Conservation (phyloP, 106 monocot genomes). For the Platanthera zijinensis region DNA sequence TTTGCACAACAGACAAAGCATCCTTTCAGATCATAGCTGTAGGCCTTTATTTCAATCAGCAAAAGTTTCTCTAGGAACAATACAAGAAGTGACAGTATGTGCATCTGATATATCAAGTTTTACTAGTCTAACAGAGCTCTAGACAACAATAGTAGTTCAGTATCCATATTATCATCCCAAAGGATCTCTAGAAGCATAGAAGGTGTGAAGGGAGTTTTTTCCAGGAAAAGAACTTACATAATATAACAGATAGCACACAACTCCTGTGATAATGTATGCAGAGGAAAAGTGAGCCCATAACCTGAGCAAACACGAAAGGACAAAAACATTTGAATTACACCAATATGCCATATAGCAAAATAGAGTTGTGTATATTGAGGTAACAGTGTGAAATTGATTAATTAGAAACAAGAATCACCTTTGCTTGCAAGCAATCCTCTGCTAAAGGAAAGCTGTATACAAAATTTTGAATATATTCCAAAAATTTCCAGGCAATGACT, state of each 20-base stretch:
- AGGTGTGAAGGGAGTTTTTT: not conserved
- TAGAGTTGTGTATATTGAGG: not conserved
- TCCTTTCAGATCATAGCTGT: not conserved
- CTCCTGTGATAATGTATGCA: constrained; percentile 77
- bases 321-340: not conserved
- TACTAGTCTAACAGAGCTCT: not conserved
- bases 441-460: not conserved
- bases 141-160: not conserved
- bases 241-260: constrained; percentile 84
- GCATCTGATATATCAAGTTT: too few relatives aligned
- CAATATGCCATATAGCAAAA: not conserved
- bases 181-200: not conserved
- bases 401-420: not conserved
- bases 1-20: not conserved
- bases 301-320: constrained; percentile 38
- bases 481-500: not conserved
- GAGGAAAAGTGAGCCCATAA: constrained; percentile 96
- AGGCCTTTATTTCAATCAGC: not conserved
- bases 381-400: not conserved
- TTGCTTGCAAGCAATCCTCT: not conserved
- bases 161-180: not conserved
- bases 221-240: constrained; percentile 44
- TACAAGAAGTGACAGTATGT: not conserved
- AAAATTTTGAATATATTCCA: not conserved
- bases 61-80: not conserved